These are phyloP conservation scores for Xylaria curta DNA, from an alignment of 495 filamentous ascomycete species.

Conservation along the genomic window DNA sequence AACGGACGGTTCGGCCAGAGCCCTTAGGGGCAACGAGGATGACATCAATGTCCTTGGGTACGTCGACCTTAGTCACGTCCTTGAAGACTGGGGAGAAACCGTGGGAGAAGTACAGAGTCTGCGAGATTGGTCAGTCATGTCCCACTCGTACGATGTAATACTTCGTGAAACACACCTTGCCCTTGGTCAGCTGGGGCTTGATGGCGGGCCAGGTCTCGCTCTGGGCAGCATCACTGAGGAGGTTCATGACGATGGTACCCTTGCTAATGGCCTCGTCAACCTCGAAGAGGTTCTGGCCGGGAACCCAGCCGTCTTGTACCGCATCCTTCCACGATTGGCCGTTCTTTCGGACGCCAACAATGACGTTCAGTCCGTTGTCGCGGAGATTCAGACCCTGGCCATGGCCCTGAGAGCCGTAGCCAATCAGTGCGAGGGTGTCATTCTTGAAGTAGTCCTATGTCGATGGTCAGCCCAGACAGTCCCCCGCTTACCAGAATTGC, in stretches of 20 bases:
- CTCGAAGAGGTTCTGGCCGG: constrained; percentile 97
- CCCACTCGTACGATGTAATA: constrained; percentile 19
- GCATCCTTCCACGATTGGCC: constrained; percentile 98
- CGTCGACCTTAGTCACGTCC: constrained; percentile 97
- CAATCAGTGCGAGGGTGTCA: constrained; percentile 98
- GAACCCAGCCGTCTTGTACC: constrained; percentile 94
- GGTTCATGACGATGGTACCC: constrained; percentile 98
- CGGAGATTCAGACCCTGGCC: constrained; percentile 98
- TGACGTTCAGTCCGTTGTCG: constrained; percentile 98
- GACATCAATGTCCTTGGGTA: constrained; percentile 93
- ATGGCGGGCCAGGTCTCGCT: constrained; percentile 97
- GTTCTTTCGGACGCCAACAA: constrained; percentile 97
- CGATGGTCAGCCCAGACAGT: constrained; percentile 27
- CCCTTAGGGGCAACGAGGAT: constrained; percentile 99
- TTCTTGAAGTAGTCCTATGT: constrained; percentile 96
- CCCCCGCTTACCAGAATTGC: neutral
- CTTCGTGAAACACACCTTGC: constrained; percentile 68
- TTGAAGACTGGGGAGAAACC: constrained; percentile 99
- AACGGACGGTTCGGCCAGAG: constrained; percentile 96
- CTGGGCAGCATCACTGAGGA: constrained; percentile 96
- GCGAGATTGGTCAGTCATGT: constrained; percentile 30
- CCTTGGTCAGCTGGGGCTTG: constrained; percentile 97
- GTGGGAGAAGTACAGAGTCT: constrained; percentile 99
- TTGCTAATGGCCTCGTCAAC: constrained; percentile 92
- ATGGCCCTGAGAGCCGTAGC: constrained; percentile 97